phyloP scores from a whole-genome alignment of 2,329 filamentous ascomycete genomes.

The Ceratocystiopsis minuta region DNA sequence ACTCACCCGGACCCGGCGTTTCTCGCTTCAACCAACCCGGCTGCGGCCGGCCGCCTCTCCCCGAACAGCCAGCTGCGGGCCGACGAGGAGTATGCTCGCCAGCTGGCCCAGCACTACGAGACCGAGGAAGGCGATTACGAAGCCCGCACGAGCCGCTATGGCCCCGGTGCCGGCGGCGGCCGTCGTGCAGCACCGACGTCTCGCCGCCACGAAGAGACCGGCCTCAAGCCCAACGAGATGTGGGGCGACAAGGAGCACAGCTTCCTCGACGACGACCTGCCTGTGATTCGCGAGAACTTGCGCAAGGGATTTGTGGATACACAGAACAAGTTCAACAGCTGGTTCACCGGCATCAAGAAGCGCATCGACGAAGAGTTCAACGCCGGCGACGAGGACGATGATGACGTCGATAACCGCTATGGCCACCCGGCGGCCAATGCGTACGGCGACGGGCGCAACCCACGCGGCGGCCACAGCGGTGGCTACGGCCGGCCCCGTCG shows the following conservation, averaged over 20 bases:
- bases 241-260: slow-evolving; percentile 60
- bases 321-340: slow-evolving; percentile 78
- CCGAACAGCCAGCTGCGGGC: slow-evolving; percentile 69
- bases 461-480: slow-evolving; percentile 14
- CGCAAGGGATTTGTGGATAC: slow-evolving; percentile 91
- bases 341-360: slow-evolving; percentile 86
- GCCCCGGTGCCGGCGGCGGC: slow-evolving; percentile 10
- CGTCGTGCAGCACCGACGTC: slow-evolving; percentile 10
- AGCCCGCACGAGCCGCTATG: slow-evolving; percentile 30
- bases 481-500: slow-evolving; percentile 35
- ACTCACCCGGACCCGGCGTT: too few relatives aligned
- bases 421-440: slow-evolving; percentile 19
- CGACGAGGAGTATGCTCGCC: slow-evolving; percentile 77
- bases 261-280: slow-evolving; percentile 92
- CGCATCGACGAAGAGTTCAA: slow-evolving; percentile 78
- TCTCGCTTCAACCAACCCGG: too few relatives aligned
- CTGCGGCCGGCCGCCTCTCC: slow-evolving; percentile 40
- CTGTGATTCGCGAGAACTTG: slow-evolving; percentile 81
- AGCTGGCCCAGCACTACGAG: slow-evolving; percentile 81
- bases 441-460: slow-evolving; percentile 33
- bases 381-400: slow-evolving; percentile 42
- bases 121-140: slow-evolving; percentile 37
- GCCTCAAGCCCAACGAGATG: slow-evolving; percentile 35
- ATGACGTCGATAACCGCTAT: slow-evolving; percentile 11
- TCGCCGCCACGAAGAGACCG: slow-evolving; percentile 27